A percentile compares a stretch with the other conserved stretches of the same genome.
phyloP scores from a whole-genome alignment of 345 rosid species.

The Camelina hispida region DNA sequence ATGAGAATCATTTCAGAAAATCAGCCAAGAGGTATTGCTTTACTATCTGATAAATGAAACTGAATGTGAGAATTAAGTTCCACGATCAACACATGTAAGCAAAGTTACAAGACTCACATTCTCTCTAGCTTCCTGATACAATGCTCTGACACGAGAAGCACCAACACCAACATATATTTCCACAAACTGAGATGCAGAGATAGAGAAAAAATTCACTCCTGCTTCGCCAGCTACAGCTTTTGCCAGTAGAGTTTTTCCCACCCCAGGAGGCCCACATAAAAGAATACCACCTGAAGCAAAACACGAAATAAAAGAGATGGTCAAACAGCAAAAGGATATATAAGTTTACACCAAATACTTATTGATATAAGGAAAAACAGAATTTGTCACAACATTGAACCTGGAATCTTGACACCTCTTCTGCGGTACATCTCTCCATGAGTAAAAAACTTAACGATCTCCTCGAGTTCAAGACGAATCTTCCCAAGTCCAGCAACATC shows the following conservation, averaged over 20 bases:
- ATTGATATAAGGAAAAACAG: background rate
- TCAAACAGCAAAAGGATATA: background rate
- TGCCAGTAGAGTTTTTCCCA: conserved; percentile 89
- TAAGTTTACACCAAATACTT: background rate
- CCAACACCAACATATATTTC: conserved; percentile 98
- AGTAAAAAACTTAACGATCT: conserved; percentile 92
- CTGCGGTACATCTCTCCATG: conserved; percentile 95
- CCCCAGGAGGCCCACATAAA: conserved; percentile 96
- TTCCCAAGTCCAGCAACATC: conserved; percentile 99
- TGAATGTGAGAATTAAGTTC: conserved; percentile 7
- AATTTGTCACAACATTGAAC: conserved; percentile 45
- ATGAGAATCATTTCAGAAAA: conserved; percentile 1
- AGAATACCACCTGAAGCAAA: conserved; percentile 82
- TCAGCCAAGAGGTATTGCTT: background rate
- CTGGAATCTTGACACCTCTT: conserved; percentile 94
- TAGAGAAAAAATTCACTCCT: conserved; percentile 94
- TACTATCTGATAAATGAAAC: background rate
- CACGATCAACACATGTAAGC: background rate
- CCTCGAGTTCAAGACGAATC: conserved; percentile 93
- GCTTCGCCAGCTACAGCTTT: conserved; percentile 99
- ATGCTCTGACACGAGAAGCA: conserved; percentile 92
- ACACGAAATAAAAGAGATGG: conserved; percentile 12
- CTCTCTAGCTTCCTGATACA: conserved; percentile 91
- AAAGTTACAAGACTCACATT: conserved; percentile 53
- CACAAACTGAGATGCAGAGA: conserved; percentile 97